These are phyloP conservation scores for Fraxinus sp. DNA, from an alignment of 305 asterid genomes.

Conservation along the genomic window DNA sequence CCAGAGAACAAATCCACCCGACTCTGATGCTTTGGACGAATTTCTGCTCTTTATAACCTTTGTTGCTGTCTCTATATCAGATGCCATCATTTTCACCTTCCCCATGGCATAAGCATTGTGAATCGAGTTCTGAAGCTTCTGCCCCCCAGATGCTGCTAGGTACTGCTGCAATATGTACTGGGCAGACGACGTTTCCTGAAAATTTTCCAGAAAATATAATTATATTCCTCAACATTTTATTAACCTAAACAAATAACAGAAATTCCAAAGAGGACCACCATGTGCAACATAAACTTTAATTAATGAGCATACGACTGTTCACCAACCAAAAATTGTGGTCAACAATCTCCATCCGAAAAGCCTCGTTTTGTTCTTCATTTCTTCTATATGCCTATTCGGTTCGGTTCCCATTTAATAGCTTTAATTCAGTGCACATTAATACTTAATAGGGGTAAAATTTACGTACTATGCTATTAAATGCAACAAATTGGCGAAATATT, in stretches of 20 bases:
- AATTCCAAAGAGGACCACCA: conserved; percentile 36
- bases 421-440: neutral
- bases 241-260: neutral
- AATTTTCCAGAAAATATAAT: neutral
- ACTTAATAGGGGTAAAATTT: neutral
- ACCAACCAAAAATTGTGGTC: conserved; percentile 35
- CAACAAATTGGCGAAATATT: neutral
- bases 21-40: conserved; percentile 66
- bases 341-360: conserved; percentile 25
- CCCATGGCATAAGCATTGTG: conserved; percentile 93
- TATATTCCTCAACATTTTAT: neutral
- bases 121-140: conserved; percentile 68
- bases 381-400: neutral
- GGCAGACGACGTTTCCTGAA: conserved; percentile 89
- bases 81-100: conserved; percentile 78
- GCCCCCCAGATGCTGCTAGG: conserved; percentile 88
- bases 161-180: conserved; percentile 92
- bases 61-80: conserved; percentile 78
- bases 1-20: conserved; percentile 89
- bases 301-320: conserved; percentile 30
- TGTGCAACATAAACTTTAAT: conserved; percentile 28
- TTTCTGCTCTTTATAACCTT: conserved; percentile 74
- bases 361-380: neutral
- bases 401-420: neutral
- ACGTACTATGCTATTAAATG: neutral